Conservation (phyloP, 2,329 filamentous ascomycete species). For the Akanthomyces uredinophilus region DNA sequence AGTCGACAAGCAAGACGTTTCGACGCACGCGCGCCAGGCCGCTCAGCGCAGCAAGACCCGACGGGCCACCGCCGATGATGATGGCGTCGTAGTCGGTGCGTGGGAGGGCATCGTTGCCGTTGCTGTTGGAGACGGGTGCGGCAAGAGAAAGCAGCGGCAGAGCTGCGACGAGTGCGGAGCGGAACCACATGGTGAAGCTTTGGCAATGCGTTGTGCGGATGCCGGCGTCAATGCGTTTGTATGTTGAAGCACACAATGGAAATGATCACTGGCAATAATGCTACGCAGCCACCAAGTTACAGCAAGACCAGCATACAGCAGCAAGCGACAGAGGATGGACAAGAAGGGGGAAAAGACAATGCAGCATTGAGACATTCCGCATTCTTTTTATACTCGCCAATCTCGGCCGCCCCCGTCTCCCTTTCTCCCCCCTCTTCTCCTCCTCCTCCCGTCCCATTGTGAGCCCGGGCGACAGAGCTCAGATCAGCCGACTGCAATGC, state of each 20-base stretch:
- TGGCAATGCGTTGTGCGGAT: not conserved
- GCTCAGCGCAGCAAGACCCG: conserved; percentile 50
- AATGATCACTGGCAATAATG: not conserved
- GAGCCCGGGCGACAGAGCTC: not conserved
- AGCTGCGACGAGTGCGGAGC: conserved; percentile 10
- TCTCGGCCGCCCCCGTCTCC: not conserved
- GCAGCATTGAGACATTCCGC: not conserved
- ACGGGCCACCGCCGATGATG: conserved; percentile 53
- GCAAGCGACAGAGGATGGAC: not conserved
- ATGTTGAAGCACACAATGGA: not conserved
- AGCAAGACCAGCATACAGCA: not conserved
- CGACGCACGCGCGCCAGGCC: conserved; percentile 54
- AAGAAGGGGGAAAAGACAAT: not conserved
- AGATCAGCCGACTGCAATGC: not conserved
- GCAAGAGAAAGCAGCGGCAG: conserved; percentile 18
- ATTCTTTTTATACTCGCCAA: conserved; percentile 7
- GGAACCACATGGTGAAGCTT: conserved; percentile 5
- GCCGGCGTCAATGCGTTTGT: not conserved
- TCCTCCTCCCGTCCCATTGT: no score
- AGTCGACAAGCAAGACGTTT: conserved; percentile 52
- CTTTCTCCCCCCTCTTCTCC: not conserved
- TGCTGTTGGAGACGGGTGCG: conserved; percentile 14
- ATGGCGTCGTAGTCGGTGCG: conserved; percentile 46
- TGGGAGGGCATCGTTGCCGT: not conserved
- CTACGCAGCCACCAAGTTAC: not conserved